Conservation (phyloP, 2,329 filamentous ascomycete genomes). For the Colletotrichum echinochloae region DNA sequence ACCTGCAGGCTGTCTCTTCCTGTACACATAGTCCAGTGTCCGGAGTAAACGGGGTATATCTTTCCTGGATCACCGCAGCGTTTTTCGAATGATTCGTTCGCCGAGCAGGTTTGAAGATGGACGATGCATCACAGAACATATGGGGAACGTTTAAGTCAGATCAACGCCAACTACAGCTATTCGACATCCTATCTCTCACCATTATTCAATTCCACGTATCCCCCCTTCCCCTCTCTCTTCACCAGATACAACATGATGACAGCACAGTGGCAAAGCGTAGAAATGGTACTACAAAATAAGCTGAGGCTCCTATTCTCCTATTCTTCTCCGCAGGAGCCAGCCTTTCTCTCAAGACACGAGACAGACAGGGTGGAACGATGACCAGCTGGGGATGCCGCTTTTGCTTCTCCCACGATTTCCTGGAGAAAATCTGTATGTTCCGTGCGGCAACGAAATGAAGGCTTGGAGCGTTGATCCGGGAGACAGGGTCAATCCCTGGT, state of each 20-base stretch:
- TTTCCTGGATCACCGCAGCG: background rate
- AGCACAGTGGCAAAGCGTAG: conserved; percentile 5
- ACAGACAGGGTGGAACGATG: background rate
- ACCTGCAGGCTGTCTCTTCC: background rate
- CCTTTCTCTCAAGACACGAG: background rate
- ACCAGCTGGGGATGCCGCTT: conserved; percentile 1
- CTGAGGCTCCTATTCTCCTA: conserved; percentile 4
- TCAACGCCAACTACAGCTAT: background rate
- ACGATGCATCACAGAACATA: background rate
- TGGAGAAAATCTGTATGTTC: background rate
- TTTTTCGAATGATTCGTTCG: background rate
- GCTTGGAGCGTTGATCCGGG: background rate
- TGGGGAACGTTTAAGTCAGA: conserved; percentile 28
- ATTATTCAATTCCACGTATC: conserved; percentile 4
- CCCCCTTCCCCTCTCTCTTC: conserved; percentile 8
- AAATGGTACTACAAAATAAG: conserved; percentile 17
- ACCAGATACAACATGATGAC: conserved; percentile 28
- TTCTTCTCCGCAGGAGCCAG: conserved; percentile 29
- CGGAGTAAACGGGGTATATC: background rate
- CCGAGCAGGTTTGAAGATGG: background rate
- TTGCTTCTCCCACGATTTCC: background rate
- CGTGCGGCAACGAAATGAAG: conserved; percentile 18
- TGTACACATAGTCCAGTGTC: background rate
- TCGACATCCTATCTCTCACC: conserved; percentile 22
- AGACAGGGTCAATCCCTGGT: conserved; percentile 29